These are phyloP conservation scores for Ogataea trehalophila DNA, from an alignment of 805 yeast genomes.

Conservation along the genomic window DNA sequence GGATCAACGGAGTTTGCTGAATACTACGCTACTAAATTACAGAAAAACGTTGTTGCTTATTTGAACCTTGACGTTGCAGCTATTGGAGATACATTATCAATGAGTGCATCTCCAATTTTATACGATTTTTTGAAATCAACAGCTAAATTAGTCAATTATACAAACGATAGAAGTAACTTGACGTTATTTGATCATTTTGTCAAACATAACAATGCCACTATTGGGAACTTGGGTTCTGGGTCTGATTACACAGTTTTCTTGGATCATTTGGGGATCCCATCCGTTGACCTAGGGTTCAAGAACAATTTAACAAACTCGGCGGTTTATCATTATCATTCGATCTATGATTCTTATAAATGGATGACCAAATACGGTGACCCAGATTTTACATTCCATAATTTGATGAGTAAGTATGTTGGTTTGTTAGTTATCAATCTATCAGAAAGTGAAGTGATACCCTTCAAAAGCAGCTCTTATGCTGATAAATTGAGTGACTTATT, in stretches of 20 bases:
- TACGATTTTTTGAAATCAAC: slow-evolving; percentile 40
- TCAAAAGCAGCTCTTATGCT: slow-evolving; percentile 47
- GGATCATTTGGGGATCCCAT: slow-evolving; percentile 56
- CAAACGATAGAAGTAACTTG: slow-evolving; percentile 27
- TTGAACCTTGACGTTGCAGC: slow-evolving; percentile 66
- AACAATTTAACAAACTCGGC: slow-evolving; percentile 41
- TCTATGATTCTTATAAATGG: slow-evolving; percentile 71
- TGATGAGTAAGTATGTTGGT: slow-evolving; percentile 51
- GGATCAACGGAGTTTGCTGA: slow-evolving; percentile 82
- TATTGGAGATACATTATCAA: slow-evolving; percentile 46
- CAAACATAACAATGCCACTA: slow-evolving; percentile 25
- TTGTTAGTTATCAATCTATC: slow-evolving; percentile 42
- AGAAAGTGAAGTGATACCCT: slow-evolving; percentile 42
- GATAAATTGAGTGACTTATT: slow-evolving; percentile 46
- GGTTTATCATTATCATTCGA: slow-evolving; percentile 72
- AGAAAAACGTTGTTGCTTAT: slow-evolving; percentile 56
- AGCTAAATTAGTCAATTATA: slow-evolving; percentile 43
- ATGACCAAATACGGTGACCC: slow-evolving; percentile 61
- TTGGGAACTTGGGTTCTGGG: slow-evolving; percentile 60
- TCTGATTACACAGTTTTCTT: slow-evolving; percentile 62
- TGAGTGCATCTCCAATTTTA: slow-evolving; percentile 58
- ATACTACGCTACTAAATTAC: slow-evolving; percentile 42
- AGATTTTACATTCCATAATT: slow-evolving; percentile 53
- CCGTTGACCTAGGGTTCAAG: slow-evolving; percentile 55
- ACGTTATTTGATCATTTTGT: slow-evolving; percentile 35